A percentile compares a stretch with the other conserved stretches of the same genome.
Evolutionary conservation across 2,329 filamentous ascomycete genomes (phyloP).

Genomic region (Aspergillus intermedius): DNA sequence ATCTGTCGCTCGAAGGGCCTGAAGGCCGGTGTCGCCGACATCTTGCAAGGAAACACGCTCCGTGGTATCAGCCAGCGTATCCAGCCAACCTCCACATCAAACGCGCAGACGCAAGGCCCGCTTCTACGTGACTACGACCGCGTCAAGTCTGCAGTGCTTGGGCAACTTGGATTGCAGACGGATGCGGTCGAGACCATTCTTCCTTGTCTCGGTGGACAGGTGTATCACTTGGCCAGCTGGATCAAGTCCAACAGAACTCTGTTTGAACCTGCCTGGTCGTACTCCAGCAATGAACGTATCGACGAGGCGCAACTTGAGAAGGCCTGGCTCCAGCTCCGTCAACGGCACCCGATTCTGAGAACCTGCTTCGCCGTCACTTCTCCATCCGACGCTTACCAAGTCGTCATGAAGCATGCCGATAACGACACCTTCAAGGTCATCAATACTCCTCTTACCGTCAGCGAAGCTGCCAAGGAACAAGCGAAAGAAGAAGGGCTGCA

Average conservation of each 20-base stretch:
- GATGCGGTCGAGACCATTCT: conserved; percentile 21
- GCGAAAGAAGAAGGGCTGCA: conserved; percentile 16
- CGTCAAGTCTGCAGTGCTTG: conserved; percentile 9
- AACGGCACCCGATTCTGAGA: conserved; percentile 27
- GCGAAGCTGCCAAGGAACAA: conserved; percentile 11
- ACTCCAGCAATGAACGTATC: conserved; percentile 17
- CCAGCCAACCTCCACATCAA: conserved; percentile 2
- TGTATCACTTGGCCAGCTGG: conserved; percentile 28
- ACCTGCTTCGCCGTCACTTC: conserved; percentile 27
- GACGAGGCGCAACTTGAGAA: conserved; percentile 17
- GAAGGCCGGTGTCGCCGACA: conserved; percentile 24
- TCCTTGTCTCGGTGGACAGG: conserved; percentile 28
- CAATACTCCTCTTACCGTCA: conserved; percentile 7
- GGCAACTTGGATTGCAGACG: conserved; percentile 9
- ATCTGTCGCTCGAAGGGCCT: conserved; percentile 20
- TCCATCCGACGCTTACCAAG: conserved; percentile 19
- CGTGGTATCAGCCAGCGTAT: conserved; percentile 22
- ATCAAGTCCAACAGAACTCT: conserved; percentile 25
- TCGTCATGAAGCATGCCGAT: conserved; percentile 21
- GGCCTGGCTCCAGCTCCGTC: conserved; percentile 25
- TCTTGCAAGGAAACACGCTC: conserved; percentile 26
- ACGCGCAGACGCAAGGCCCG: conserved; percentile 1
- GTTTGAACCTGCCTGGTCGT: conserved; percentile 27
- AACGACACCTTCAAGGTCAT: conserved; percentile 18
- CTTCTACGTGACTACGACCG: conserved; percentile 9